Evolutionary conservation across 768 basidiomycete species (phyloP).

Genomic region (Pisolithus albus): DNA sequence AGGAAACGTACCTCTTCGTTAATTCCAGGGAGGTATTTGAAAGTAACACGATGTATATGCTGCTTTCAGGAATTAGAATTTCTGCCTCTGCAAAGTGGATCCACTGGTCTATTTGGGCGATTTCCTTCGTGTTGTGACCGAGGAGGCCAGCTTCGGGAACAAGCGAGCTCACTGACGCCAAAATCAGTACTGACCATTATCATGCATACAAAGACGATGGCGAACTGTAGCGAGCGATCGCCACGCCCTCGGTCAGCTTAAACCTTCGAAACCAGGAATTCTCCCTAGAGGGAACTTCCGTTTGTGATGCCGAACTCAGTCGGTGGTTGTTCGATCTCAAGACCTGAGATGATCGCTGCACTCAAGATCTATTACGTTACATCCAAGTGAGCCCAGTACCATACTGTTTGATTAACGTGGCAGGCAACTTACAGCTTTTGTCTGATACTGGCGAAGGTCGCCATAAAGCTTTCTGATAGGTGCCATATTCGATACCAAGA

Average conservation of each 20-base stretch:
- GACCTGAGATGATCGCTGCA: constrained; percentile 13
- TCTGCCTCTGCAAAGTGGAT: constrained; percentile 15
- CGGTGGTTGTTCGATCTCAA: constrained; percentile 6
- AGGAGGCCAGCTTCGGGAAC: constrained; percentile 9
- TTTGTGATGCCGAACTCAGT: constrained; percentile 3
- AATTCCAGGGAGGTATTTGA: neutral
- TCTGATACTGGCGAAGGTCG: no score
- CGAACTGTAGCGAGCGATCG: constrained; percentile 15
- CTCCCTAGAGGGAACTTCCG: constrained; percentile 14
- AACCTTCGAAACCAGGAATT: constrained; percentile 16
- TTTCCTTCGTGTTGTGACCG: constrained; percentile 8
- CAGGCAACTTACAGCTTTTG: no score
- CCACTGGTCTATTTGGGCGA: constrained; percentile 15
- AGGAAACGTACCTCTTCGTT: neutral
- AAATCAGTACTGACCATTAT: neutral
- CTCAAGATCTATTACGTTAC: constrained; percentile 11
- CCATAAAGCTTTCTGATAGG: no score
- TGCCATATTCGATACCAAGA: no score
- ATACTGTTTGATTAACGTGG: no score
- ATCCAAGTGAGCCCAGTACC: no score
- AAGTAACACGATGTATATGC: neutral
- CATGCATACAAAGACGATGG: no score
- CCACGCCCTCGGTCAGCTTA: constrained; percentile 8
- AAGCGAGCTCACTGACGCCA: neutral
- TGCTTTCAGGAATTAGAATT: neutral